These are phyloP conservation scores for Saccharomyces hybrid DNA, from an alignment of 1,139 yeast genomes.

Conservation along the genomic window DNA sequence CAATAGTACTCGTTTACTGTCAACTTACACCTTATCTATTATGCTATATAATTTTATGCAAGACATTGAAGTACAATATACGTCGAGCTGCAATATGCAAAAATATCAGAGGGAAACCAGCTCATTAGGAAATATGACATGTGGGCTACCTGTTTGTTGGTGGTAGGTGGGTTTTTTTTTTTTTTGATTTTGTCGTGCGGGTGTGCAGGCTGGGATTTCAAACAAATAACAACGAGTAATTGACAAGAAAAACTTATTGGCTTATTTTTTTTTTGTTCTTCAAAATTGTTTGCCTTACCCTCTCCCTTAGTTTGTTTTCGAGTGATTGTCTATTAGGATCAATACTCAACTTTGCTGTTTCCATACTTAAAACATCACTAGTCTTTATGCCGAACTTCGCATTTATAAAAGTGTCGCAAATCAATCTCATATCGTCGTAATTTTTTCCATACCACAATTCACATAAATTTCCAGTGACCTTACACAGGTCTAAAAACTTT, in stretches of 20 bases:
- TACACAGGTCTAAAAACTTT: slow-evolving; percentile 19
- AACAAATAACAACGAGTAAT: not conserved
- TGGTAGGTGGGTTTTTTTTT: not conserved
- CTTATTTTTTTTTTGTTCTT: not conserved
- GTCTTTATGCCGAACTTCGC: slow-evolving; percentile 10
- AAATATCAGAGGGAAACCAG: too few species aligned
- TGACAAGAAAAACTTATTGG: not conserved
- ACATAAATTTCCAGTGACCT: slow-evolving; percentile 20
- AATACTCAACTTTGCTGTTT: slow-evolving; percentile 1
- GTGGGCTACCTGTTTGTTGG: too few species aligned
- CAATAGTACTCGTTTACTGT: too few species aligned
- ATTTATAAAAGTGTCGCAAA: slow-evolving; percentile 18
- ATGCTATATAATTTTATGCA: too few species aligned
- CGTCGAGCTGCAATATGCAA: too few species aligned
- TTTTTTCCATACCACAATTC: slow-evolving; percentile 21
- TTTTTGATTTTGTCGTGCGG: not conserved
- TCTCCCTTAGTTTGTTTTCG: slow-evolving; percentile 17
- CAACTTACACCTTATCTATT: too few species aligned
- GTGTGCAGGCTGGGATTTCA: not conserved
- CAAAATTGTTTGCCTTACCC: slow-evolving; percentile 9
- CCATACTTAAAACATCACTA: not conserved
- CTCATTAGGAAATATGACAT: too few species aligned
- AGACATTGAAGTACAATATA: too few species aligned
- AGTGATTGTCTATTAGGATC: slow-evolving; percentile 22
- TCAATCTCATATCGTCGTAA: slow-evolving; percentile 13